Base-by-base conservation (phyloP, 768 basidiomycete species). In the Russula compacta region DNA sequence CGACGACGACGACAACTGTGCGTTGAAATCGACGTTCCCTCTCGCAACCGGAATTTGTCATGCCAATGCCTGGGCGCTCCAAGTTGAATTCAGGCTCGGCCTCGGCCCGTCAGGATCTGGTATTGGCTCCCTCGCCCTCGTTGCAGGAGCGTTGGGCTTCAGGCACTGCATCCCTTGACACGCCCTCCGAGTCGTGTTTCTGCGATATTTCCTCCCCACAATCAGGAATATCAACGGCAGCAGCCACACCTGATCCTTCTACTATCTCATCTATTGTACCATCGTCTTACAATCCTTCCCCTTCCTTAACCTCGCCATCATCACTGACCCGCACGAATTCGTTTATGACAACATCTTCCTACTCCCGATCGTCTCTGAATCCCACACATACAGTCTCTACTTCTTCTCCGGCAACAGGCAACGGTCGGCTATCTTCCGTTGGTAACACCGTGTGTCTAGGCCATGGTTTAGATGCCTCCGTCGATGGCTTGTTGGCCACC, bases 401-500 rank as follows among this genome's bases (percentile, higher is more conserved):
- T 53, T 61, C 49, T 60, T 66, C 47, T 60, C 60, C 56, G 47
- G 66, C 48, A 60, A 51, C 43, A 61, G 68, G 14, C 54, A 64
- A 15, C 39, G 64, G 52, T 12, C 56, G 64, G 14, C 51, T 69
- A 1, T 57, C 58, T 19, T 42, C 67, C 5, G 68, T 66, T 19
- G 63, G 67, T n/a, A 60, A 71, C 29, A 69, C 77, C 15, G 73
- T 86, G 2, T 90, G 88, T 70, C 76, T 84, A 55, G 88, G 88
- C 39, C 66, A 79, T 32, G 85, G 85, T 4, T 61, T 87, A 33
- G 88, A 90, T 71, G 76, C 81, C 32, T 78, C 81, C 15, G 78
- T 83, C 8, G 75, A 80, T 62, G 88, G 88, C 12, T 68, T 89
- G 6, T 67, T 90, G 15, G 77, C 83, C 15, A 77, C 81, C 7